These are phyloP conservation scores for Boechera stricta DNA, from an alignment of 345 rosid species.

Conservation along the genomic window DNA sequence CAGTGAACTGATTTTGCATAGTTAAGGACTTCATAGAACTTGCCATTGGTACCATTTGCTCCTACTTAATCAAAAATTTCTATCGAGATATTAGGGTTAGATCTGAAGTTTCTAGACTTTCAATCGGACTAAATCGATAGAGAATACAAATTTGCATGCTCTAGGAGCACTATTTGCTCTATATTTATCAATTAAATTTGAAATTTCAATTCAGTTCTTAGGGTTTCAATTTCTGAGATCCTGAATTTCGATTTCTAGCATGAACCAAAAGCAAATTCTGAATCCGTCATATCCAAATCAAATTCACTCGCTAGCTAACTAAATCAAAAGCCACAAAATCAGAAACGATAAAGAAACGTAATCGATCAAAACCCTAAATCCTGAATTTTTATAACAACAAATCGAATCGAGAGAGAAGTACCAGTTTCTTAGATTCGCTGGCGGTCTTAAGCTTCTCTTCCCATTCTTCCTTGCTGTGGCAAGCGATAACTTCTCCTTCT, in stretches of 20 bases:
- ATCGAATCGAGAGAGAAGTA: slow-evolving; percentile 17
- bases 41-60: not conserved
- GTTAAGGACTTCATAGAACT: not conserved
- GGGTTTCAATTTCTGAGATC: slow-evolving; percentile 17
- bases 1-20: no score
- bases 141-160: no score
- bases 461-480: slow-evolving; percentile 55
- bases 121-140: not conserved
- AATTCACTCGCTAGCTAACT: not conserved
- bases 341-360: not conserved
- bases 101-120: not conserved
- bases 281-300: no score
- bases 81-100: no score
- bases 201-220: not conserved
- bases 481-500: slow-evolving; percentile 65
- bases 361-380: slow-evolving; percentile 9
- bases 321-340: not conserved
- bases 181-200: no score
- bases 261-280: not conserved
- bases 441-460: slow-evolving; percentile 53
- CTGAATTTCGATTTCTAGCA: not conserved
- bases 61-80: not conserved
- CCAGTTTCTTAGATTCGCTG: slow-evolving; percentile 58
- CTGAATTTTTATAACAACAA: not conserved
- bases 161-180: no score